Base-by-base conservation (phyloP, 495 filamentous ascomycete genomes). In the Sporormia fimetaria region DNA sequence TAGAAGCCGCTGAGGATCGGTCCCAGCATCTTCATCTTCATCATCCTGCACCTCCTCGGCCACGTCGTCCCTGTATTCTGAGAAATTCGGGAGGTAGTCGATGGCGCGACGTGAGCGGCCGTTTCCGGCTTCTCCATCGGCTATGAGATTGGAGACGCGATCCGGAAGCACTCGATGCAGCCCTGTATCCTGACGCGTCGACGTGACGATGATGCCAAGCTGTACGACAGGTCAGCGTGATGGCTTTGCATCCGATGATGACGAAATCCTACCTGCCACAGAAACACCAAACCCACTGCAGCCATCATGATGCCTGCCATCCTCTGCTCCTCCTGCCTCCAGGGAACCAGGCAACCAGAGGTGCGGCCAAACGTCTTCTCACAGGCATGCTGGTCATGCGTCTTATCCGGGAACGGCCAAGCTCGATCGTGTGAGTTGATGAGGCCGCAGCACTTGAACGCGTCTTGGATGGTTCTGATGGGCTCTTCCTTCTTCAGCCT, bases 371-470 rank as follows among this genome's bases (percentile, higher is more conserved):
- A 59, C 21, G 27, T 24, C 27, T 43, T 49, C 42, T 52, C 40
- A 33, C 59, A 63, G 3, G 53, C 44, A 22, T 51, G 27, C n/a
- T 31, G 31, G 11, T 42, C 42, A 23, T 53, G 45, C 3, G 4
- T 32, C 29, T 55, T 57, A 17, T 42, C 40, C 16, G 47, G 47
- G 44, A 79, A 79, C 7, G 78, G 79, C 63, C 65, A 80, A 0
- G 68, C 67, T 39, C 65, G 64, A 48, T 85, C 76, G 36, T 54
- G 61, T 3, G 67, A 49, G 15, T 63, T 68, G 20, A 62, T 61
- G 9, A 80, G 61, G 2, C 80, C 80, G 43, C 80, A 85, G 57
- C 80, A 85, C 6, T 67, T 50, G 26, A 82, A 66, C 0, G 60
- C 47, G 55, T 83, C 74, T 40, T 85, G 78, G 43, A 85, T 79